These are phyloP conservation scores for Copromyces sp. DNA, from an alignment of 495 filamentous ascomycete genomes.

Conservation along the genomic window DNA sequence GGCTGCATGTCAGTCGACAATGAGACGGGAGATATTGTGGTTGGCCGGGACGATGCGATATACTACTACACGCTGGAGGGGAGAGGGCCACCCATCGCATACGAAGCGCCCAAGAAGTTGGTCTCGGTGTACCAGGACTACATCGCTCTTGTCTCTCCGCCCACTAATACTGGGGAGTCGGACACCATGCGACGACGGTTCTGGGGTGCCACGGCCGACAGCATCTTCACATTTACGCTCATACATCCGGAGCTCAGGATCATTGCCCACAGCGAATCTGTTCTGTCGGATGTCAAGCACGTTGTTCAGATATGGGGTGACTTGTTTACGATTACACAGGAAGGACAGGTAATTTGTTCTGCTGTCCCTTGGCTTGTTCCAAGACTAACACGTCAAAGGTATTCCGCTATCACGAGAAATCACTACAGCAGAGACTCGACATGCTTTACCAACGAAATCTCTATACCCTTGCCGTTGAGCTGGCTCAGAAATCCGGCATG, in stretches of 20 bases:
- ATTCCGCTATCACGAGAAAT: conserved; percentile 85
- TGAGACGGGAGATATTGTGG: conserved; percentile 70
- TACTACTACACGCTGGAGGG: conserved; percentile 86
- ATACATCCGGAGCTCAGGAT: conserved; percentile 86
- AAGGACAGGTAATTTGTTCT: conserved; percentile 62
- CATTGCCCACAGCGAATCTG: conserved; percentile 77
- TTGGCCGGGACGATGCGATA: conserved; percentile 87
- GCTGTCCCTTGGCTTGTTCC: background rate
- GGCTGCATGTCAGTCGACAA: conserved; percentile 87
- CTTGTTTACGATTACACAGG: conserved; percentile 73
- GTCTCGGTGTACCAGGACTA: conserved; percentile 78
- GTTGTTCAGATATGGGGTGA: conserved; percentile 87
- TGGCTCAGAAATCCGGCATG: conserved; percentile 80
- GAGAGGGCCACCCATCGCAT: conserved; percentile 75
- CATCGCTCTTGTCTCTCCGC: conserved; percentile 79
- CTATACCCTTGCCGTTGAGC: conserved; percentile 81
- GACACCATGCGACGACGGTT: conserved; percentile 47
- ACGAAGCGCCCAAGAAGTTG: conserved; percentile 79
- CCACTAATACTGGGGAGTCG: conserved; percentile 38
- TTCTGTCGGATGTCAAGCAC: conserved; percentile 66
- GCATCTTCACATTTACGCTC: conserved; percentile 76
- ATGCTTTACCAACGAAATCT: conserved; percentile 90
- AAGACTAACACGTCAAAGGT: conserved; percentile 39
- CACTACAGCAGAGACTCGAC: conserved; percentile 80
- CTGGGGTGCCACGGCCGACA: conserved; percentile 55